Evolutionary conservation across 345 rosid species (phyloP), one percentile per base, ranked within the genome.

Genomic region (Gossypium arboreum): DNA sequence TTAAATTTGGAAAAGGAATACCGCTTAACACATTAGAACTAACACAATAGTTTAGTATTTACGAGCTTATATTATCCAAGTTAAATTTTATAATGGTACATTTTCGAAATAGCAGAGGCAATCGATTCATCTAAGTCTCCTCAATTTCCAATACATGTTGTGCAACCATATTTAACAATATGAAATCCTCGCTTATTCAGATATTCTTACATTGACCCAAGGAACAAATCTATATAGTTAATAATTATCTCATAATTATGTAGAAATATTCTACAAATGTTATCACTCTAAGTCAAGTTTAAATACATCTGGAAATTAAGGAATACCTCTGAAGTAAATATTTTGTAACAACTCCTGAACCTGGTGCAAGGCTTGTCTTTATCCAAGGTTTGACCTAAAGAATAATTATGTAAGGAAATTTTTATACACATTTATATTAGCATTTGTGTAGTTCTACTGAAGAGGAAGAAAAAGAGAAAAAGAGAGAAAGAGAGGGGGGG

Each of bases 291-390:
- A 66, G 44, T 48, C 50, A 57, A 59, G 60, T 45, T 12, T 18
- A 71, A 48, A 24, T 55, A 13, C 58, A 56, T 52, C 20, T 17
- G 44, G 27, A 65, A 60, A 75, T 20, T 65, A 16, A 59, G 34
- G 63, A 58, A 62, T 80, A 90, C 99, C 99, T 95, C 80, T 88
- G 74, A 51, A 82, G 83, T 61, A 95, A 85, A 84, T 95, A 95
- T 85, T 95, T 89, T 72, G 94, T 95, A 75, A 93, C 99, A 82
- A 95, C 99, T 78, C 99, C 99, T 9, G 98, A 95, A 58, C 99
- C 99, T 24, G 99, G 99, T 12, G 98, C 99, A 84, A 95, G 99
- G 85, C 99, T 95, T 63, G 99, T 95, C 86, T 95, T 95, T 79
- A 91, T 72, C 99, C 99, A 95, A 73, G 98, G 96, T 81, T 91